These are phyloP conservation scores for Penicillium crustosum DNA, from an alignment of 2,329 filamentous ascomycete species.

Conservation along the genomic window DNA sequence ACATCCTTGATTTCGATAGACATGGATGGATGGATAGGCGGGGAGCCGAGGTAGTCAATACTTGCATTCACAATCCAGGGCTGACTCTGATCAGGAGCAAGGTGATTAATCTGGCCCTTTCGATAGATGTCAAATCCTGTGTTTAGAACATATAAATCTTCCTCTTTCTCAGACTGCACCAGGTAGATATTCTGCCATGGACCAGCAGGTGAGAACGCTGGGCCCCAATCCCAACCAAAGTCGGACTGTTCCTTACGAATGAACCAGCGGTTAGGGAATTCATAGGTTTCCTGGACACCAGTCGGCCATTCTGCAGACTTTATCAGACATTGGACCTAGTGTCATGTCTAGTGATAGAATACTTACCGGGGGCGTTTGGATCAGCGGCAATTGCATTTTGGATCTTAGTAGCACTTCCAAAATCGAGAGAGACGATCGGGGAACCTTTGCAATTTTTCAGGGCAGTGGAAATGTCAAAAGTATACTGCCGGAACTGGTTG, in stretches of 20 bases:
- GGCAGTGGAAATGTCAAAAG: conserved; percentile 55
- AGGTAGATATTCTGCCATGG: conserved; percentile 62
- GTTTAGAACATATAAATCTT: conserved; percentile 52
- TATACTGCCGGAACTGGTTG: conserved; percentile 64
- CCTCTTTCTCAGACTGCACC: conserved; percentile 49
- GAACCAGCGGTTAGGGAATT: conserved; percentile 56
- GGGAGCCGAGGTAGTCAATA: conserved; percentile 55
- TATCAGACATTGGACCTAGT: conserved; percentile 12
- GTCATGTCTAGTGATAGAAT: not conserved
- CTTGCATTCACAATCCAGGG: conserved; percentile 64
- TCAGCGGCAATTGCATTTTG: conserved; percentile 53
- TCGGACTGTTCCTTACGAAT: conserved; percentile 63
- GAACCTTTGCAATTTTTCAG: conserved; percentile 44
- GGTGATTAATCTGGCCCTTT: conserved; percentile 57
- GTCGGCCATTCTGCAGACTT: conserved; percentile 48
- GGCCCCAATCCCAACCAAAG: conserved; percentile 67
- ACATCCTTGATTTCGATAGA: conserved; percentile 50
- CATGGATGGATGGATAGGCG: conserved; percentile 48
- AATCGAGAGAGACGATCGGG: conserved; percentile 52
- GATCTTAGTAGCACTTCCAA: conserved; percentile 58
- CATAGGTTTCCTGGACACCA: conserved; percentile 50
- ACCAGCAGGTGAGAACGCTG: conserved; percentile 61
- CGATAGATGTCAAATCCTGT: conserved; percentile 61
- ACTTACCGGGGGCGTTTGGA: conserved; percentile 49
- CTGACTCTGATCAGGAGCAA: conserved; percentile 56